Evolutionary conservation across 1,139 yeast genomes (phyloP), one percentile per base, ranked within the genome.

Genomic region (Arxiozyma heterogenica): DNA sequence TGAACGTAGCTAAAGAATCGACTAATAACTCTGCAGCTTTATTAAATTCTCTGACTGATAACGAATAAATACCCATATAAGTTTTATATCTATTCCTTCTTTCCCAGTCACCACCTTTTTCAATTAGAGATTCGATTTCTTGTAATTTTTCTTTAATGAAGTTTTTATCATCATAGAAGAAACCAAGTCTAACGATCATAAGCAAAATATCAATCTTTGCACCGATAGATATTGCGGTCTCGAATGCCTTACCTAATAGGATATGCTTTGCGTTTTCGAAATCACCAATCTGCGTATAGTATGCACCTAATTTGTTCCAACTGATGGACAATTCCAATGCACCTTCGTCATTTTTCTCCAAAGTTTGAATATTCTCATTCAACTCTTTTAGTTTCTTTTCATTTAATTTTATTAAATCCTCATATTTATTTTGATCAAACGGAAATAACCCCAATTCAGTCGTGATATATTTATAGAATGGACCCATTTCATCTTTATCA

Each of bases 101-200:
- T 73, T 94, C 98, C 98, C 99, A 93, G 70, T 93, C 99, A 56
- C 98, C 98, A 52, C 98, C 98, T 65, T 89, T 86, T 64, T 93
- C 98, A 65, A 93, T 89, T 67, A 88, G 75, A 47, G 74, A 68
- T 65, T 86, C 82, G 44, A 85, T 82, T 61, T 84, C 84, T 55
- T 86, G 95, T 64, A 94, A 78, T 66, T 85, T 84, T 64, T 83
- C 82, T 56, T 83, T 79, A 48, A 87, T 86, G 61, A 80, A 81
- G 17, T 74, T 73, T 65, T 82, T 84, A 72, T 93, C 96, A 65
- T 83, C 83, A 69, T 80, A 93, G 72, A 93, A 91, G 66, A 90
- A 84, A 25, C 95, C 97, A 56, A 94, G 73, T 66, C 98, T 81
- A 20, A 91, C 79, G 62, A 90, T 81, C 15, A 96, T 82, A 66